Evolutionary conservation across 768 basidiomycete genomes (phyloP), one percentile per base, ranked within the genome.

Genomic region (Tricholoma terreum): DNA sequence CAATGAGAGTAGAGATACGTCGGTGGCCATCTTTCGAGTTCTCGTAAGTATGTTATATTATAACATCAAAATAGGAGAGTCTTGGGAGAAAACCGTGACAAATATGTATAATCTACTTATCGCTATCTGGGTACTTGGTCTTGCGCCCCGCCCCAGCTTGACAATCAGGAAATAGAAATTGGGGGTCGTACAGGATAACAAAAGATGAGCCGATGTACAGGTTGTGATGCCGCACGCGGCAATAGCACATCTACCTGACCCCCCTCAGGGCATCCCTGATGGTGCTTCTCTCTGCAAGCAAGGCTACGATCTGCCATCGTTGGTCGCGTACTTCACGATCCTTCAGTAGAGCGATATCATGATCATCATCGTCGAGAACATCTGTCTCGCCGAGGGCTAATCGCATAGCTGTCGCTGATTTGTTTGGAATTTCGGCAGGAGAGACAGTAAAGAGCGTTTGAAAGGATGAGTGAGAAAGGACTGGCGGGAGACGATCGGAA

Each of bases 371-470:
- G 38, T 82, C 81, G 61, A 81, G 67, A 31, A 71, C 60, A 27
- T 83, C 80, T 30, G 80, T 79, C 24, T 81, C 82, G 12, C 84
- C 82, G 45, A 81, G 66, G 36, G 85, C 80, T 17, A 92, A 76
- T 14, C 84, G 84, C 81, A 85, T 84, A 12, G 89, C 90, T 17
- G 88, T 83, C 10, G 90, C 90, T 31, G 87, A 89, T 56, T 81
- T 82, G 65, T 90, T 88, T 10, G 90, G 90, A n/a, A 92, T 75
- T 35, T 87, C 84, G 15, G 89, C 80, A 17, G 90, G 90, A 6
- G 87, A 82, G 17, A 92, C 67, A 0, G 88, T 89, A 72, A 92
- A 88, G 15, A 92, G 76, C 0, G 87, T 84, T 69, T 90, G 86
- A 60, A 93, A 90, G 14, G 90, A 84, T 2, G 87, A 79, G 2